Percentiles rank a stretch among this genome's conserved stretches.
Evolutionary conservation across 768 basidiomycete genomes (phyloP).

Genomic region (Rhodocollybia butyracea): DNA sequence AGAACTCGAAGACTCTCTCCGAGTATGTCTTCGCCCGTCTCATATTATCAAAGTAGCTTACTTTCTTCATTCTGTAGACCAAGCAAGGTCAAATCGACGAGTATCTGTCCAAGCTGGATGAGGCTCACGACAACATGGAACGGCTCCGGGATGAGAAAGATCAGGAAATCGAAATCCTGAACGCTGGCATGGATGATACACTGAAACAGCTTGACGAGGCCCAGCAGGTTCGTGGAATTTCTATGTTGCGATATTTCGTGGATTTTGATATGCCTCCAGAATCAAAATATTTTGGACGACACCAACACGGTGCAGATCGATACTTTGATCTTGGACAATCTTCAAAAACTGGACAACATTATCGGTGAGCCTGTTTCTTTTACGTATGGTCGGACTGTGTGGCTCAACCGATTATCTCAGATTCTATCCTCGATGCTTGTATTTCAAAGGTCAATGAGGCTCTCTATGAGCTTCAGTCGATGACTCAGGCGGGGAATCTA

Average conservation of each 20-base stretch:
- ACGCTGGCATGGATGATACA: constrained; percentile 93
- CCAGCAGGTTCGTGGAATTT: constrained; percentile 56
- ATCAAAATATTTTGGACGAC: constrained; percentile 79
- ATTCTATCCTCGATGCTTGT: constrained; percentile 95
- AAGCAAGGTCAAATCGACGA: constrained; percentile 99
- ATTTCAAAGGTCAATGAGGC: constrained; percentile 96
- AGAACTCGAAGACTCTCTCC: constrained; percentile 93
- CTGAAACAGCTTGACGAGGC: constrained; percentile 84
- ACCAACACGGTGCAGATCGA: constrained; percentile 97
- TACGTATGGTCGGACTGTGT: neutral
- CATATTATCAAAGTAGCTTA: constrained; percentile 8
- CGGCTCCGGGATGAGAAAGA: constrained; percentile 92
- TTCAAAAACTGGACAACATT: constrained; percentile 97
- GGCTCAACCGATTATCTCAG: constrained; percentile 35
- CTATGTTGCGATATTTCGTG: constrained; percentile 13
- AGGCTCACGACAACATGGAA: constrained; percentile 72
- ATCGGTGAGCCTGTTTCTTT: constrained; percentile 54
- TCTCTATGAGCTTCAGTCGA: constrained; percentile 97
- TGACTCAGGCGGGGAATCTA: constrained; percentile 88
- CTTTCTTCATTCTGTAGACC: constrained; percentile 42
- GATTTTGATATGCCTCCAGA: constrained; percentile 38
- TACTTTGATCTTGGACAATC: constrained; percentile 91
- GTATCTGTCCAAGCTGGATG: constrained; percentile 75
- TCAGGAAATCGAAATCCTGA: constrained; percentile 91
- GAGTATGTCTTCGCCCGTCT: constrained; percentile 48